These are phyloP conservation scores for Venturiaceae sp. DNA, from an alignment of 2,329 filamentous ascomycete species.

Conservation along the genomic window DNA sequence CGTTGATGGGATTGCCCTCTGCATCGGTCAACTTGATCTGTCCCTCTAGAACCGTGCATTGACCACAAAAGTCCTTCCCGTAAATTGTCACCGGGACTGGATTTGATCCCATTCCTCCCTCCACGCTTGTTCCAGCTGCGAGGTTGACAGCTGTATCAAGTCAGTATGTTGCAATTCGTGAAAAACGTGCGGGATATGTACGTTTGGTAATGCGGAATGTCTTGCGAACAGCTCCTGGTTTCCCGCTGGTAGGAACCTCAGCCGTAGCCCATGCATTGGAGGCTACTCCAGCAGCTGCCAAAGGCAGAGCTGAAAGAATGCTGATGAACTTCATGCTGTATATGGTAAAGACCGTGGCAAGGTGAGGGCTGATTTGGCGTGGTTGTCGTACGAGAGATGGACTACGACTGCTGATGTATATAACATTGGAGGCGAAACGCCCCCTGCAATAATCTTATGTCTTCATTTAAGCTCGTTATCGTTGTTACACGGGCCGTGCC, in stretches of 20 bases:
- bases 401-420: not conserved
- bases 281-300: not conserved
- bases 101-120: not conserved
- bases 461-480: constrained; percentile 1
- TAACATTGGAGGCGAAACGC: not conserved
- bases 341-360: not conserved
- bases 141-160: not conserved
- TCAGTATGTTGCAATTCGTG: not conserved
- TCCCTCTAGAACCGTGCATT: not conserved
- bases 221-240: not conserved
- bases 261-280: no score
- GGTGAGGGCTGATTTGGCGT: not conserved
- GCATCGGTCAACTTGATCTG: constrained; percentile 2
- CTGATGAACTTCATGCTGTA: not conserved
- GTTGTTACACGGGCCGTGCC: not conserved
- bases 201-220: not conserved
- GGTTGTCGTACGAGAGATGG: not conserved
- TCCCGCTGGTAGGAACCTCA: no score
- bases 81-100: no score
- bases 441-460: not conserved
- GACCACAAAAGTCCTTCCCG: not conserved
- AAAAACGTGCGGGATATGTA: no score
- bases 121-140: not conserved
- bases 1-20: not conserved
- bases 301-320: not conserved